Evolutionary conservation across 768 basidiomycete genomes (phyloP), one percentile per base, ranked within the genome.

Genomic region (Chalciporus sphaerocephalus): DNA sequence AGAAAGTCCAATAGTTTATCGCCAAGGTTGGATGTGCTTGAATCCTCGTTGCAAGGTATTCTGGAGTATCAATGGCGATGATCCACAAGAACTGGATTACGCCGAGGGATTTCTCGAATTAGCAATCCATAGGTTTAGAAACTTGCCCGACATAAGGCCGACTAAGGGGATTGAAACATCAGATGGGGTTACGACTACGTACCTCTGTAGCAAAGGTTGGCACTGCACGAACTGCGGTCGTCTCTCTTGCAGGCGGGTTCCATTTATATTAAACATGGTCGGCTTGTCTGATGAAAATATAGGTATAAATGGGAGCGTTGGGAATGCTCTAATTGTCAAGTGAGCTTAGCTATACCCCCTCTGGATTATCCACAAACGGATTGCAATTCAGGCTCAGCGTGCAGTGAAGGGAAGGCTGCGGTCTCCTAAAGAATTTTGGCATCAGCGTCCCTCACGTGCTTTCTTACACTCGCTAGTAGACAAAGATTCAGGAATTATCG

Each of bases 241-340:
- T 20, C 64, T 91, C 32, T 86, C 87, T 8, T 81, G 79, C 68
- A 76, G 87, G 87, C 88, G 48, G 73, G 55, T 36, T 40, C 21
- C 15, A 24, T 21, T 23, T 15, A 24, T 21, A 20, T 17, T 18
- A 17, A 32, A 46, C 24, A n/a, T 16, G 28, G 13, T 30, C 3
- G 17, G 37, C 36, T 28, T 10, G 22, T 21, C 28, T 51, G 46
- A 54, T 27, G 32, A 27, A 34, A 38, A 16, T 36, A 33, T 22
- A 90, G 88, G 53, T 81, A 61, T 42, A 83, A 82, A 62, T 89
- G 87, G 87, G 78, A 86, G 57, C 57, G 74, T 39, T 88, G 85
- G 79, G 76, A 85, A 59, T 92, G 88, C 55, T 62, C 70, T 24
- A 56, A 70, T 45, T 91, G 87, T 58, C 55, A 69, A 15, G 87